Evolutionary conservation across 2,329 filamentous ascomycete genomes (phyloP), one percentile per base, ranked within the genome.

Genomic region (Dothistroma septosporum): DNA sequence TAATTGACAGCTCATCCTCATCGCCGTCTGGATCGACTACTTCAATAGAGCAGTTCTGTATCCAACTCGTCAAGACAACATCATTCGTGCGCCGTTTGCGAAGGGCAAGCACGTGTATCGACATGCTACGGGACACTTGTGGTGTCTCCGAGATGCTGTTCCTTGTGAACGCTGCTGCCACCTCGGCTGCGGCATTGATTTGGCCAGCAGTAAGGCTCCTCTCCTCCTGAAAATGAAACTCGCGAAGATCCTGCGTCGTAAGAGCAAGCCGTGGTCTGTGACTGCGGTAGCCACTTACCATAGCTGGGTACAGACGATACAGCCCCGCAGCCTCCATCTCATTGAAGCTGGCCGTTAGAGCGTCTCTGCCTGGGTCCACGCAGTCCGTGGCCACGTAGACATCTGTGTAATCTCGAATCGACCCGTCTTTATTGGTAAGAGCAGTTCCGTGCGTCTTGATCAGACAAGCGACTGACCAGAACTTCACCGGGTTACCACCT

Each of bases 281-380:
- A 16, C 31, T 41, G 37, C 46, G n/a, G n/a, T 57, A 22, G 11
- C 16, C 32, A 10, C 35, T 32, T 19, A 11, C 22, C 14, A 61
- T 31, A 12, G 44, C 44, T 10, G 62, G 62, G 48, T 62, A 64
- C n/a, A 62, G 33, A 21, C 44, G n/a, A 32, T 64, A 58, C 1
- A 64, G 50, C 12, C 62, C 62, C 16, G 41, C 32, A 4, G 2
- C 9, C 28, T 54, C 37, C 14, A 64, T 2, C 9, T 21, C 47
- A 2, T 64, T 55, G 33, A 62, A 48, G 14, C 16, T 22, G 1
- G 55, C 59, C 12, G 24, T 59, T 21, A 60, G 32, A 22, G 48
- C 35, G 12, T 53, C 46, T 12, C 37, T 31, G 6, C 58, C 60
- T 12, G 57, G 54, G 2, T 58, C 46, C 10, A 61, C 33, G 33